Evolutionary conservation across 2,329 filamentous ascomycete genomes (phyloP), one percentile per base, ranked within the genome.

Genomic region (Exophiala phaeomuriformis): DNA sequence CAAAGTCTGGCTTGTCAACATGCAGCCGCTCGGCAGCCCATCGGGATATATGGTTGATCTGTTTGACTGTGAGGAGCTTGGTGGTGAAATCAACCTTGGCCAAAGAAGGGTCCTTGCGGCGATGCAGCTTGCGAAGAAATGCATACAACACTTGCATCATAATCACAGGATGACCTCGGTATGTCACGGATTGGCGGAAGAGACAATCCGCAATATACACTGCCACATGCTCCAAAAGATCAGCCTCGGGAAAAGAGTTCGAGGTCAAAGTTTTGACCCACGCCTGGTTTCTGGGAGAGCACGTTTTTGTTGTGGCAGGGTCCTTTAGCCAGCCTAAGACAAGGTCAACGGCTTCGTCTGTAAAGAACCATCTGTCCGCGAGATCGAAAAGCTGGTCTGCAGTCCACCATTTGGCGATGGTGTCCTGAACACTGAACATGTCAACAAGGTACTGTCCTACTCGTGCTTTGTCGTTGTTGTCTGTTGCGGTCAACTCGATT

Each of bases 181-280:
- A 32, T 6, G 5, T 9, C 29, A 9, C 12, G 12, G 42, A 12
- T 5, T 29, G 30, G 42, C 42, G 10, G n/a, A 45, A 45, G 29
- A 32, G 28, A 6, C 42, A 45, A 31, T 45, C 42, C 30, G 42
- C 28, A 10, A 45, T 1, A 32, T 45, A 45, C 4, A 29, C 32
- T 10, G 28, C 30, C 28, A 45, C n/a, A 12, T 45, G 42, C 12
- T 45, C 42, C 42, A 45, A 12, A 31, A 45, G 42, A n/a, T 45
- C 42, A 29, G 42, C 42, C 4, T 45, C 42, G 4, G 42, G 42
- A 32, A 32, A 45, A 19, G 42, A 31, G 30, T 45, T 45, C 29
- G 42, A 45, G 12, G 42, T 32, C 42, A 45, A 10, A 10, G 42
- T 45, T 6, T 45, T 45, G 28, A 45, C 42, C 42, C 42, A 45